Evolutionary conservation across 2,329 filamentous ascomycete genomes (phyloP), one percentile per base, ranked within the genome.

Genomic region (Esteya vermicola): DNA sequence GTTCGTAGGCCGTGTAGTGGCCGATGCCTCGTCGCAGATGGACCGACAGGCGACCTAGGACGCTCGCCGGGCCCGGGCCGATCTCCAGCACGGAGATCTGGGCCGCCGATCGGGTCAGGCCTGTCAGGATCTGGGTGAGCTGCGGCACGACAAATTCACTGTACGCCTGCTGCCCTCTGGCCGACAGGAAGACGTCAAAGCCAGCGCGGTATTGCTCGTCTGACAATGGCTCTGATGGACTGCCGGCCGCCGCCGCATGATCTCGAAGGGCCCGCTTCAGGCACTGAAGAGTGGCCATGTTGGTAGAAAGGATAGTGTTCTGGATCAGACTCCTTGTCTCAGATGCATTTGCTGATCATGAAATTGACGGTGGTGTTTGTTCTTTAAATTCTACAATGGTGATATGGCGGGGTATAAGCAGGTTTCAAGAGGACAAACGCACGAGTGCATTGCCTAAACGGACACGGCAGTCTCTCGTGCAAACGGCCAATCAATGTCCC

Each of bases 71-170:
- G 9, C 75, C 75, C 0, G 75, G 70, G 46, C 72, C 71, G 37
- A 78, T 68, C 48, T 79, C 75, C 6, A 79, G 58, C 14, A 67
- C 62, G 4, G 72, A 75, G 44, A 78, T 53, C 12, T 49, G 35
- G 21, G 6, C 37, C 23, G 57, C 60, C 6, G 63, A 64, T n/a
- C 20, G 14, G 5, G 27, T 55, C 26, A 71, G 55, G 40, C 60
- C 48, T 1, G 40, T 36, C 3, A 76, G 47, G 0, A 69, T 44
- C 27, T 53, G 48, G 37, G 56, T 54, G 6, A 76, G 53, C 32
- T 70, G 61, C 35, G 70, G 67, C 33, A 66, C 54, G 25, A 75
- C 63, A 51, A 75, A 76, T 36, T 66, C 52, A 50, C 59, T 47
- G 51, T 75, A 73, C 0, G 48, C 59, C 18, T 19, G 45, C 56